Evolutionary conservation across 768 basidiomycete species (phyloP).

Genomic region (Pisolithus albus): DNA sequence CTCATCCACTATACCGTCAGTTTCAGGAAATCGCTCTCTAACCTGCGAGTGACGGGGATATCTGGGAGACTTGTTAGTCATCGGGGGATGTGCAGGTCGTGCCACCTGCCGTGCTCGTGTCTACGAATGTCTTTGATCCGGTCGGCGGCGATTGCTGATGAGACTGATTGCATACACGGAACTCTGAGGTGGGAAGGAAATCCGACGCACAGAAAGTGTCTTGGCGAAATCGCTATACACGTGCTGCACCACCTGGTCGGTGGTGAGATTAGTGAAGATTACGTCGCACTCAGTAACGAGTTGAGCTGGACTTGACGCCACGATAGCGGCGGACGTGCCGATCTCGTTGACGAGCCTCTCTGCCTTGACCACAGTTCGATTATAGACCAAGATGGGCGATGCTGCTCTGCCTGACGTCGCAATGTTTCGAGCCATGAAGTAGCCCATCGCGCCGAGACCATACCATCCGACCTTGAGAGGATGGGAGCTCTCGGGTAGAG

Average conservation of each 20-base stretch:
- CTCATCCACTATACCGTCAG: background rate
- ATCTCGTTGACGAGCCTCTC: conserved; percentile 52
- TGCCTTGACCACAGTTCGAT: conserved; percentile 57
- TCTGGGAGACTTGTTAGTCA: conserved; percentile 27
- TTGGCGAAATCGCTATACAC: conserved; percentile 57
- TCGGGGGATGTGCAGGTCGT: background rate
- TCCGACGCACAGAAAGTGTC: conserved; percentile 46
- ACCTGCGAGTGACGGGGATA: conserved; percentile 51
- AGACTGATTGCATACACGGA: conserved; percentile 1
- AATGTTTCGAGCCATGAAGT: conserved; percentile 73
- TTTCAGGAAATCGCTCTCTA: background rate
- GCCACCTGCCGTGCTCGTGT: conserved; percentile 71
- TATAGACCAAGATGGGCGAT: conserved; percentile 65
- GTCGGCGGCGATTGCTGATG: conserved; percentile 36
- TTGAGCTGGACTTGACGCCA: conserved; percentile 55
- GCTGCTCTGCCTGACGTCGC: conserved; percentile 43
- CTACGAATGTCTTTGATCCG: conserved; percentile 70
- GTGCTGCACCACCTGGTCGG: conserved; percentile 60
- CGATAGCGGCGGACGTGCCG: conserved; percentile 43
- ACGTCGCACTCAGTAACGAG: conserved; percentile 65
- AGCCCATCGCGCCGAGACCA: conserved; percentile 64
- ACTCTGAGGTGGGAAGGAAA: background rate
- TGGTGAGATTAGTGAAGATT: conserved; percentile 66
- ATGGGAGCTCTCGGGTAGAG: too few relatives aligned
- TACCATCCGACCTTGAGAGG: conserved; percentile 38